Evolutionary conservation across 2,329 filamentous ascomycete genomes (phyloP).

Genomic region (Aspergillus ochraceus): DNA sequence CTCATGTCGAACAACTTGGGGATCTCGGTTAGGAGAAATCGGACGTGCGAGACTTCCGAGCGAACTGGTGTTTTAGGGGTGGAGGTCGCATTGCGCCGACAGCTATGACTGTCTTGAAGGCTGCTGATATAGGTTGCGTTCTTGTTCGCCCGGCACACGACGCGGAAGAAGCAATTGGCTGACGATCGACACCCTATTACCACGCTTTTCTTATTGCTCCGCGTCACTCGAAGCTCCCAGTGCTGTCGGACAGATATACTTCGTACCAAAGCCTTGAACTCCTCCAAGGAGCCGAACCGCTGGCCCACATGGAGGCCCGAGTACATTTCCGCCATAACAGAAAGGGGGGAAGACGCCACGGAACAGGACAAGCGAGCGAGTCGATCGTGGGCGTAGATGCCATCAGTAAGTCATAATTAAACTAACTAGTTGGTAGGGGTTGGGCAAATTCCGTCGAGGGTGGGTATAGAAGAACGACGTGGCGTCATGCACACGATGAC

Average conservation of each 20-base stretch:
- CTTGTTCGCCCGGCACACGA: constrained; percentile 42
- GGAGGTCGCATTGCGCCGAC: constrained; percentile 30
- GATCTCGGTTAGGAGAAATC: constrained; percentile 40
- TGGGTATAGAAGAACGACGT: neutral
- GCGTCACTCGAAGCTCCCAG: constrained; percentile 42
- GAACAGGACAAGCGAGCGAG: constrained; percentile 12
- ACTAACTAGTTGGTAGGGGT: neutral
- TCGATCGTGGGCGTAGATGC: constrained; percentile 20
- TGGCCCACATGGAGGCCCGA: constrained; percentile 42
- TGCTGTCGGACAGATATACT: constrained; percentile 43
- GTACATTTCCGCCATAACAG: constrained; percentile 39
- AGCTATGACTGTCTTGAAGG: constrained; percentile 40
- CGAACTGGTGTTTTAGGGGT: constrained; percentile 36
- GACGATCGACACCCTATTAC: constrained; percentile 43
- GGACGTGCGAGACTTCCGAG: constrained; percentile 42
- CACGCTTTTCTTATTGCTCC: constrained; percentile 44
- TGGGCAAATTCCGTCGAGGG: neutral
- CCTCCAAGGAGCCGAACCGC: constrained; percentile 39
- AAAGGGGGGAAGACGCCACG: constrained; percentile 10
- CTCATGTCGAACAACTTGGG: constrained; percentile 43
- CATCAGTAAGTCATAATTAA: constrained; percentile 24
- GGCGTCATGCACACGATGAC: neutral
- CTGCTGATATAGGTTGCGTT: constrained; percentile 43
- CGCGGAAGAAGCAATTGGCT: constrained; percentile 40
- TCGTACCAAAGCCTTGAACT: constrained; percentile 40